Conservation (phyloP, 1,139 yeast species). For the Debaryomyces singareniensis region DNA sequence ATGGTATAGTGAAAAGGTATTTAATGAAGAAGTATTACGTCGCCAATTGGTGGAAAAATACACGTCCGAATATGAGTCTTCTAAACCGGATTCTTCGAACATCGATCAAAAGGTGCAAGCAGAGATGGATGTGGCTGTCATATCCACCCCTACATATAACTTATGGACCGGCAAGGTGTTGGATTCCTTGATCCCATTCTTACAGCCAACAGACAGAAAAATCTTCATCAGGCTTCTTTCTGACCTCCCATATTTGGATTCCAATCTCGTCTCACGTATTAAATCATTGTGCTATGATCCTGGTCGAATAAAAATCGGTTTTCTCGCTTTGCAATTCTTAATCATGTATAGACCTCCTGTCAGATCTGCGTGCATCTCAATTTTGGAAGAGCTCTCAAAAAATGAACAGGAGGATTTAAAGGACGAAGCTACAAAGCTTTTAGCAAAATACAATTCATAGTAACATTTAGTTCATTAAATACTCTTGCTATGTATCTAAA, state of each 20-base stretch:
- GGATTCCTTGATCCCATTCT: constrained; percentile 76
- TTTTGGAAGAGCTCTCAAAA: constrained; percentile 52
- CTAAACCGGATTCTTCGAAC: constrained; percentile 3
- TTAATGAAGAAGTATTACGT: constrained; percentile 21
- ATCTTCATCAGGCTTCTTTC: constrained; percentile 75
- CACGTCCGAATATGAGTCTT: constrained; percentile 9
- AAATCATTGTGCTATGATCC: constrained; percentile 84
- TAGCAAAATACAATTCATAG: constrained; percentile 47
- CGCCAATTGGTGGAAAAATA: constrained; percentile 11
- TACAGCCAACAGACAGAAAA: constrained; percentile 75
- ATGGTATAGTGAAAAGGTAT: constrained; percentile 71
- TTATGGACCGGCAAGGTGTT: constrained; percentile 68
- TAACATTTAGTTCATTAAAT: no score
- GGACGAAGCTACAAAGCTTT: constrained; percentile 47
- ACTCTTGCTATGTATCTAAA: not conserved
- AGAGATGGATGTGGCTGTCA: constrained; percentile 8
- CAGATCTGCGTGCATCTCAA: constrained; percentile 55
- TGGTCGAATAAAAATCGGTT: constrained; percentile 70
- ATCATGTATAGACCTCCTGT: constrained; percentile 90
- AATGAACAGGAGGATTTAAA: constrained; percentile 48
- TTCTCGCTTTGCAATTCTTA: constrained; percentile 71
- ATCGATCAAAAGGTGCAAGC: constrained; percentile 7
- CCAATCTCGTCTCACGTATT: constrained; percentile 54
- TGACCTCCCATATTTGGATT: constrained; percentile 74
- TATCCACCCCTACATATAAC: constrained; percentile 45